phyloP scores from a whole-genome alignment of 2,329 filamentous ascomycete species.

The Cephalotrichum gorgonifer region DNA sequence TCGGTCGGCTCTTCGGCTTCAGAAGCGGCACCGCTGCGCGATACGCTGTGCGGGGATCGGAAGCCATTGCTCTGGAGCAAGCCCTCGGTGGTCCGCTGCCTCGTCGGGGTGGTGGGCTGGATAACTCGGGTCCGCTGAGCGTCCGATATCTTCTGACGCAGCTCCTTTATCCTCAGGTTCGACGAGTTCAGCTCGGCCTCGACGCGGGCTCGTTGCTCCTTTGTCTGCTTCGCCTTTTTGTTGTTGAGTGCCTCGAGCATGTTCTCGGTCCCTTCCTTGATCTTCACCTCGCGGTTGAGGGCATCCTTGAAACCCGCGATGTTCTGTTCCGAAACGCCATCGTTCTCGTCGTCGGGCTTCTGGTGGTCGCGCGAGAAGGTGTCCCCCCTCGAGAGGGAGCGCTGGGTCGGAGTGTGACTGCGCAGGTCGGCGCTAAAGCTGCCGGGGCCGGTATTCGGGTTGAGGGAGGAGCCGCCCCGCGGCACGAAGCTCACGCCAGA shows the following conservation, averaged over 20 bases:
- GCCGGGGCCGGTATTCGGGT: slow-evolving; percentile 60
- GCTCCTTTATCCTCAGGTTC: slow-evolving; percentile 58
- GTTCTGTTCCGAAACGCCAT: slow-evolving; percentile 55
- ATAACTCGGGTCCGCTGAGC: slow-evolving; percentile 32
- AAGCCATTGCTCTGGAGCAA: slow-evolving; percentile 33
- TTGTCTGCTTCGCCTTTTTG: slow-evolving; percentile 93
- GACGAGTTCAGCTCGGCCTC: slow-evolving; percentile 87
- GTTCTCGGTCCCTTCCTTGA: slow-evolving; percentile 95
- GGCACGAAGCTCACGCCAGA: slow-evolving; percentile 52
- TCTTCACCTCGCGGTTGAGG: slow-evolving; percentile 93
- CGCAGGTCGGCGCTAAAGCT: slow-evolving; percentile 87
- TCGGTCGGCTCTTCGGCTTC: slow-evolving; percentile 62
- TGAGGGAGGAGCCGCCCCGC: slow-evolving; percentile 56
- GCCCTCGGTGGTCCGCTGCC: slow-evolving; percentile 35
- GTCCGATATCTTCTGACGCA: slow-evolving; percentile 50
- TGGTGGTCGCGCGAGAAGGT: slow-evolving; percentile 25
- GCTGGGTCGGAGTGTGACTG: slow-evolving; percentile 56
- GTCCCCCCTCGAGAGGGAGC: slow-evolving; percentile 49
- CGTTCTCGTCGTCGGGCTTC: slow-evolving; percentile 51
- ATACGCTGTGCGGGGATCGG: slow-evolving; percentile 47
- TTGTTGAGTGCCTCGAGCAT: slow-evolving; percentile 88
- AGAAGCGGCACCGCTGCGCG: slow-evolving; percentile 45
- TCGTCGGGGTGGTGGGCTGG: slow-evolving; percentile 38
- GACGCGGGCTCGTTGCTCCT: slow-evolving; percentile 68
- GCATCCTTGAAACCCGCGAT: slow-evolving; percentile 69